Evolutionary conservation across 306 rosid species (phyloP).

Genomic region (Dalbergia cochinchinensis): DNA sequence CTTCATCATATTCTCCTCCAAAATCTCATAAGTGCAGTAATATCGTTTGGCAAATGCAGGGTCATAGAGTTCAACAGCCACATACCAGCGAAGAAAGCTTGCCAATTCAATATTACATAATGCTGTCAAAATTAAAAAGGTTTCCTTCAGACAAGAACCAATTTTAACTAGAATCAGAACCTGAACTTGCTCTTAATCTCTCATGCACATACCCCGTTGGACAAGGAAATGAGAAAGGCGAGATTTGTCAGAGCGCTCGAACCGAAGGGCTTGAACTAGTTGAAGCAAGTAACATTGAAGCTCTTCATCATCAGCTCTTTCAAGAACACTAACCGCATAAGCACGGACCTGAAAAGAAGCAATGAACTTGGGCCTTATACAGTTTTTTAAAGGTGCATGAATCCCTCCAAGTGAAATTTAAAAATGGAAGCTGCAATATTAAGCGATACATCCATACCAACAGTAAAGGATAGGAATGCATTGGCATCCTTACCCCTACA

Average conservation of each 20-base stretch:
- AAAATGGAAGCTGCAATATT: constrained; percentile 2
- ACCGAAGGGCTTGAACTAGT: constrained; percentile 98
- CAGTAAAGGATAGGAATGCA: neutral
- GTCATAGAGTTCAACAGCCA: constrained; percentile 95
- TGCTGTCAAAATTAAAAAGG: constrained; percentile 69
- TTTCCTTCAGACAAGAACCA: constrained; percentile 47
- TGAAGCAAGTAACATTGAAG: constrained; percentile 97
- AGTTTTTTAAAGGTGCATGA: constrained; percentile 33
- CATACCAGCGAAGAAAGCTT: constrained; percentile 99
- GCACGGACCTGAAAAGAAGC: constrained; percentile 85
- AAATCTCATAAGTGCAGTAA: constrained; percentile 85
- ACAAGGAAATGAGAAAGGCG: constrained; percentile 91
- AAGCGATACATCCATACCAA: constrained; percentile 31
- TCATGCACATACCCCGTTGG: constrained; percentile 76
- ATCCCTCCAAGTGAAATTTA: constrained; percentile 3
- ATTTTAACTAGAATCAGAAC: constrained; percentile 47
- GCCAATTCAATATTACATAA: constrained; percentile 88
- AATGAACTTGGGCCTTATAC: constrained; percentile 25
- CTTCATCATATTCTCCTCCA: constrained; percentile 98
- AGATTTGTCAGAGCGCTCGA: constrained; percentile 97
- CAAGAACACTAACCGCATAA: constrained; percentile 98
- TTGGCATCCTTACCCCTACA: constrained; percentile 22
- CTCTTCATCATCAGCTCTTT: constrained; percentile 98
- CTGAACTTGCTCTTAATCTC: constrained; percentile 45
- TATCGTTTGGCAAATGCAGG: constrained; percentile 95